Base-by-base conservation (phyloP, 2,329 filamentous ascomycete genomes). In the Botrytis galanthina region DNA sequence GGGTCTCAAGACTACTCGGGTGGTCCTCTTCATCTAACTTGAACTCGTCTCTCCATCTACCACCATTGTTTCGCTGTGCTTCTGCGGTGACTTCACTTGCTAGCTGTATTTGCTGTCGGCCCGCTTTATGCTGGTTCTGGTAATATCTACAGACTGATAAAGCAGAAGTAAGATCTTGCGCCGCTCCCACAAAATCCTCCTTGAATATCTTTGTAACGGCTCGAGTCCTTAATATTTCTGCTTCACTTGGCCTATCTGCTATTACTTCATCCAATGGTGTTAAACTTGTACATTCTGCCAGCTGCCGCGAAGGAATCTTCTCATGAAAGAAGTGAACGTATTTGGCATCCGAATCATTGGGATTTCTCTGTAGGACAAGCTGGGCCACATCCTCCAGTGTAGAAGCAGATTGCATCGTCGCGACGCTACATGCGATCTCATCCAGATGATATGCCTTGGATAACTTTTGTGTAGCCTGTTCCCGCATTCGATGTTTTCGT, bases 241-340 rank as follows among this genome's bases (percentile, higher is more conserved):
- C 87, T 66, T 94, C 90, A 62, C 84, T 86, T 1, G 92, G 89
- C 32, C 88, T 83, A 59, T 89, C 87, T 20, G 84, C 83, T 74
- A 95, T 90, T 73, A 95, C 89, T 54, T 92, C 87, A 80, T 90
- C 85, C 76, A 97, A 82, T 6, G 90, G 86, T 70, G 88, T 84
- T 73, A 95, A 82, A 75, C 88, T 91, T 14, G 92, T 95, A 78
- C 87, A 90, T 78, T 93, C 89, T 51, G 90, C 91, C 80, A 96
- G 84, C 80, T 92, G 90, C 60, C 91, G 85, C 59, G 90, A 92
- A 1, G 93, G 92, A 39, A 96, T 95, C 87, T 95, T 96, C 83
- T 97, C 93, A 82, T 95, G 93, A 82, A 97, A 97, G 83, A 95
- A 96, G 80, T 96, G 92, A n/a, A 96, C 93, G 80, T 96, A 96